Percentiles rank a stretch among this genome's conserved stretches.
Conservation (phyloP, 1,139 yeast species). For the Pichia sp. region DNA sequence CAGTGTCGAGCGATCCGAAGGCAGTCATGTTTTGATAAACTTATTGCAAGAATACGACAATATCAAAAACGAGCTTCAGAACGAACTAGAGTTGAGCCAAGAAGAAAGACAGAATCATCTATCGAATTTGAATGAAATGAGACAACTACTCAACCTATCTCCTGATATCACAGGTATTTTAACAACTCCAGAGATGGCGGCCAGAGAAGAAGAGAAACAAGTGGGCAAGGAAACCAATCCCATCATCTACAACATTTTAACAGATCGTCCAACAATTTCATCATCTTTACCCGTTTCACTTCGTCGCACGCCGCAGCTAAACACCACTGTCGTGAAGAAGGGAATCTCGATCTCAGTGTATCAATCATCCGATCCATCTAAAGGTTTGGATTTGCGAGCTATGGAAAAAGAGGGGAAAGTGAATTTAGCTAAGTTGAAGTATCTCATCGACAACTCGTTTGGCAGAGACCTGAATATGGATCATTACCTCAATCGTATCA, state of each 20-base stretch:
- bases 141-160: slow-evolving; percentile 40
- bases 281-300: slow-evolving; percentile 83
- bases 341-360: slow-evolving; percentile 66
- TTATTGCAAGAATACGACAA: slow-evolving; percentile 74
- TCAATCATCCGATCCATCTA: slow-evolving; percentile 26
- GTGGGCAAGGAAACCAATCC: slow-evolving; percentile 64
- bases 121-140: slow-evolving; percentile 51
- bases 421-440: slow-evolving; percentile 52
- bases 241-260: slow-evolving; percentile 77
- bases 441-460: slow-evolving; percentile 74
- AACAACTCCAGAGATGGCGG: slow-evolving; percentile 46
- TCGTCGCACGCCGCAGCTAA: slow-evolving; percentile 56
- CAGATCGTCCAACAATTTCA: slow-evolving; percentile 89
- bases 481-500: slow-evolving; percentile 61
- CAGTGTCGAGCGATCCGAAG: slow-evolving; percentile 70
- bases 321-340: slow-evolving; percentile 74
- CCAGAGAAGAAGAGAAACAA: slow-evolving; percentile 59
- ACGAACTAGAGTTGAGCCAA: slow-evolving; percentile 45
- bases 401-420: slow-evolving; percentile 46
- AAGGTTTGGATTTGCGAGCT: slow-evolving; percentile 40
- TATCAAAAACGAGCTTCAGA: slow-evolving; percentile 56
- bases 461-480: slow-evolving; percentile 58
- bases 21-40: slow-evolving; percentile 86
- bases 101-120: slow-evolving; percentile 47
- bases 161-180: slow-evolving; percentile 48